These are phyloP conservation scores for Coemansia sp. DNA, from an alignment of 192 early-diverging fungal species.

Conservation along the genomic window DNA sequence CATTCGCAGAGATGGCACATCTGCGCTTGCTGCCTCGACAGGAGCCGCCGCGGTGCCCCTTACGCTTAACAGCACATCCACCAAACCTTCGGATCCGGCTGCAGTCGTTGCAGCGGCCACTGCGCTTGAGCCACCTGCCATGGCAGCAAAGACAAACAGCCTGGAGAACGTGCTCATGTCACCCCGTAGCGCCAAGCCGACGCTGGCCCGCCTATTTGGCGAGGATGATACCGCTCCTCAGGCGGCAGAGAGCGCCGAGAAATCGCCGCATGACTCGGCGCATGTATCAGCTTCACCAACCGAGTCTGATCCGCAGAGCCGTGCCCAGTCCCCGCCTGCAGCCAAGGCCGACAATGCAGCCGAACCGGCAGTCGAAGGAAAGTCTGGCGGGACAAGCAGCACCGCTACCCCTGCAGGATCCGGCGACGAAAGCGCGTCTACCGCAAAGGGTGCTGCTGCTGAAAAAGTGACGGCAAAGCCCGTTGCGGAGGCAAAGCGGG, in stretches of 20 bases:
- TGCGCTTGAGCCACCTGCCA: constrained; percentile 10
- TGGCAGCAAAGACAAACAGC: constrained; percentile 11
- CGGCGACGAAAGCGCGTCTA: constrained; percentile 6
- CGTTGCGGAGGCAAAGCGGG: background rate
- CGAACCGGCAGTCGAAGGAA: background rate
- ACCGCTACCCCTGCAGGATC: constrained; percentile 1
- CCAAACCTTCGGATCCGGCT: background rate
- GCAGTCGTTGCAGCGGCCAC: background rate
- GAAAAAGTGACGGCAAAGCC: background rate
- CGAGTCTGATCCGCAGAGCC: constrained; percentile 11
- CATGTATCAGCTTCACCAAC: constrained; percentile 22
- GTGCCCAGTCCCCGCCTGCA: constrained; percentile 15
- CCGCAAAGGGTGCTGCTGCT: background rate
- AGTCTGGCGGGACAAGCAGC: background rate
- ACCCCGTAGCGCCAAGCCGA: constrained; percentile 16
- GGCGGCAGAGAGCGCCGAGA: background rate
- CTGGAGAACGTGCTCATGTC: constrained; percentile 38
- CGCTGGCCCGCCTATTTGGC: constrained; percentile 17
- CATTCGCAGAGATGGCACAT: constrained; percentile 13
- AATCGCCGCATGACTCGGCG: constrained; percentile 22
- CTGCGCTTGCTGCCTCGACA: background rate
- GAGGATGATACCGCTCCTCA: constrained; percentile 5
- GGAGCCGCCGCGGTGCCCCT: constrained; percentile 11
- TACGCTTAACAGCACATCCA: background rate
- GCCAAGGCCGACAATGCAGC: constrained; percentile 1